Evolutionary conservation across 2,329 filamentous ascomycete genomes (phyloP).

Genomic region (Trichothecium sympodiale): DNA sequence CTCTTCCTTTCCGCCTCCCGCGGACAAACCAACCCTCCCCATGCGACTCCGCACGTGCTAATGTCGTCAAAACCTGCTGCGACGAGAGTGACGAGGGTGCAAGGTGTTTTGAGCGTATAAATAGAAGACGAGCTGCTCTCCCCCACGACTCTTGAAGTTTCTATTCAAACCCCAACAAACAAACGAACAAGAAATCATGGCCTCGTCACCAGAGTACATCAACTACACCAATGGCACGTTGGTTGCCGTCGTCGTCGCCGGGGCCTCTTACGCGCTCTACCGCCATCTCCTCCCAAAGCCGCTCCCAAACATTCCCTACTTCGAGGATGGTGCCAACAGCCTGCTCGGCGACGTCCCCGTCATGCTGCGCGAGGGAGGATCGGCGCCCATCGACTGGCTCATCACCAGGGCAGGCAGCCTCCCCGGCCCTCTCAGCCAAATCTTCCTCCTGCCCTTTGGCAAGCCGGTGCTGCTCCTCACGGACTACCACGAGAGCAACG

Average conservation of each 20-base stretch:
- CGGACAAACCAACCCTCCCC: too few species aligned
- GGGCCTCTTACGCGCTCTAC: neutral
- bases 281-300: slow-evolving; percentile 25
- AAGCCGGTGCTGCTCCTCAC: slow-evolving; percentile 31
- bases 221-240: too few species aligned
- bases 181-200: too few species aligned
- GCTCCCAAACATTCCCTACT: slow-evolving; percentile 33
- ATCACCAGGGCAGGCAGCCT: slow-evolving; percentile 7
- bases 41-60: too few species aligned
- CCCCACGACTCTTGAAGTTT: too few species aligned
- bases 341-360: slow-evolving; percentile 29
- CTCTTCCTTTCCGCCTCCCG: too few species aligned
- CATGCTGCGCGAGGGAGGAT: slow-evolving; percentile 1
- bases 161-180: too few species aligned
- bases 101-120: too few species aligned
- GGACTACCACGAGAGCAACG: slow-evolving; percentile 28
- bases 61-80: too few species aligned
- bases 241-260: neutral
- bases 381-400: slow-evolving; percentile 9
- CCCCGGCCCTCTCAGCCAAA: slow-evolving; percentile 31
- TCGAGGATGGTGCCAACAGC: slow-evolving; percentile 18
- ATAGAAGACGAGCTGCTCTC: too few species aligned
- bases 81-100: too few species aligned
- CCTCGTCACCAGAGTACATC: too few species aligned
- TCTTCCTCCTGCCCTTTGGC: slow-evolving; percentile 30